phyloP scores from a whole-genome alignment of 2,329 filamentous ascomycete species.

The Fusarium euwallaceae region DNA sequence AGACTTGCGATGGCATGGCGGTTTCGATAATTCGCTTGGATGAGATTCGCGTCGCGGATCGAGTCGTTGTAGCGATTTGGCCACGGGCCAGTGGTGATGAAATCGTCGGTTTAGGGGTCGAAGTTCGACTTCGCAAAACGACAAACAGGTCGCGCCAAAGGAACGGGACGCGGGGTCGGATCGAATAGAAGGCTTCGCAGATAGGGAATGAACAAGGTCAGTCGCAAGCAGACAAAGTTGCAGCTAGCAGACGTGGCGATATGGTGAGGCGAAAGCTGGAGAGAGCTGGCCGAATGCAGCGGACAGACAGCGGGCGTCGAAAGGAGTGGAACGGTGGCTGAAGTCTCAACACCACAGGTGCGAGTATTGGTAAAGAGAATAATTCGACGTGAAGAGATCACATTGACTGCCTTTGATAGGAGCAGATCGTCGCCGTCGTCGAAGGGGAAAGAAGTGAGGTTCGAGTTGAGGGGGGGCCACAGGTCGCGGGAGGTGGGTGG shows the following conservation, averaged over 20 bases:
- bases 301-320: conserved; percentile 30
- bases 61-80: conserved; percentile 7
- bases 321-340: conserved; percentile 41
- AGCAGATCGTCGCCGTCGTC: conserved; percentile 23
- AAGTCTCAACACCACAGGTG: conserved; percentile 47
- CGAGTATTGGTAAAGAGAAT: conserved; percentile 31
- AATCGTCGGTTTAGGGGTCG: conserved; percentile 12
- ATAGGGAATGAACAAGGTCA: conserved; percentile 35
- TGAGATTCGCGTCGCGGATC: conserved; percentile 32
- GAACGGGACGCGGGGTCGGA: conserved; percentile 9
- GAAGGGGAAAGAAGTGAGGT: conserved; percentile 17
- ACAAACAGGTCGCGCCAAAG: conserved; percentile 13
- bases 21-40: conserved; percentile 20
- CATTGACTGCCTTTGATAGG: conserved; percentile 6
- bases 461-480: conserved; percentile 7
- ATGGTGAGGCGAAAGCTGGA: conserved; percentile 31
- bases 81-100: conserved; percentile 15
- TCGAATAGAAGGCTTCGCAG: conserved; percentile 28
- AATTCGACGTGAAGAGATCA: conserved; percentile 19
- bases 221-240: conserved; percentile 38
- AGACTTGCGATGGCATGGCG: conserved; percentile 46
- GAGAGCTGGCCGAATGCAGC: conserved; percentile 45
- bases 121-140: conserved; percentile 20
- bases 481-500: conserved; percentile 7
- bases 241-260: conserved; percentile 32